phyloP scores from a whole-genome alignment of 106 monocot species.

The Dioscorea alata region DNA sequence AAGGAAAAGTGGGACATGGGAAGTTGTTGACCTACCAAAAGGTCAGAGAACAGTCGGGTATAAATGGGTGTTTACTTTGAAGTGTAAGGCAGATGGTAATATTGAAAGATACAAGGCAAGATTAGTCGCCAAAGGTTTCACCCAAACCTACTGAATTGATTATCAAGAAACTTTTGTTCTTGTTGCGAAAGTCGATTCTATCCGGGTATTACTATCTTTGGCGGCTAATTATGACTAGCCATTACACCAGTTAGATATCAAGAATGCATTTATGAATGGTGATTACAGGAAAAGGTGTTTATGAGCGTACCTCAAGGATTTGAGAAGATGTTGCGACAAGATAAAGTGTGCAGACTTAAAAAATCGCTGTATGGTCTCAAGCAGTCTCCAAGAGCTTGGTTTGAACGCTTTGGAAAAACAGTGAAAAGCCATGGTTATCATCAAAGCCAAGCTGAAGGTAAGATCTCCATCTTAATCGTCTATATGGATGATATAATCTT shows the following conservation, averaged over 20 bases:
- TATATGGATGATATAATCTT: conserved; percentile 21
- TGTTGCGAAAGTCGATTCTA: conserved; percentile 8
- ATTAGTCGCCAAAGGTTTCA: not conserved
- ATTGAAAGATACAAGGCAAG: conserved; percentile 9
- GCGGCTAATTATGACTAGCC: conserved; percentile 4
- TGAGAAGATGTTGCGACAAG: not conserved
- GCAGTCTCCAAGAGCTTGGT: conserved; percentile 22
- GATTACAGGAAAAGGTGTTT: conserved; percentile 16
- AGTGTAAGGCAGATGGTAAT: too few species aligned
- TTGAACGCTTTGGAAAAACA: not conserved
- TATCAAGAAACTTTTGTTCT: conserved; percentile 10
- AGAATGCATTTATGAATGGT: conserved; percentile 7
- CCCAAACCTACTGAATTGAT: conserved; percentile 1
- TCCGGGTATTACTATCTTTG: conserved; percentile 1
- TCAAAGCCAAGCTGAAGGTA: conserved; percentile 11
- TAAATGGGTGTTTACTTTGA: conserved; percentile 3
- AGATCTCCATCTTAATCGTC: conserved; percentile 7
- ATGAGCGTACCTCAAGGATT: conserved; percentile 16
- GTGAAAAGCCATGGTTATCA: not conserved
- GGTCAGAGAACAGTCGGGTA: not conserved
- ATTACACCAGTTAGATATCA: conserved; percentile 11
- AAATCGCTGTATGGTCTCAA: conserved; percentile 30
- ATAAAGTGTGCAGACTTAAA: conserved; percentile 5
- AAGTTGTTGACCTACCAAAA: not conserved
- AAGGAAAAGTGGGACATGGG: conserved; percentile 7